Conservation (phyloP, 1,284 basidiomycete species). For the Sanghuangporus sanghuang region DNA sequence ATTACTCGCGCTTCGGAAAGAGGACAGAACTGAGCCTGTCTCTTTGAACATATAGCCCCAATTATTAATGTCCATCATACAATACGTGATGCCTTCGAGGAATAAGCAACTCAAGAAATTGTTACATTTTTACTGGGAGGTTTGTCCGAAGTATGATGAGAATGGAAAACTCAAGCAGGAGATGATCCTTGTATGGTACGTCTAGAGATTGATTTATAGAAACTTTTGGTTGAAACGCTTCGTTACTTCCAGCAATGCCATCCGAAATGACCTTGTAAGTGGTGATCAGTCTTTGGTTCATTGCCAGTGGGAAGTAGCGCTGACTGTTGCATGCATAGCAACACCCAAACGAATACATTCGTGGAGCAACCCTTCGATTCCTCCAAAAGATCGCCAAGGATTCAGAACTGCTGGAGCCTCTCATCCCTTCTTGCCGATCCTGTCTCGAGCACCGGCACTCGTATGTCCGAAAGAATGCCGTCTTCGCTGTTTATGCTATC, state of each 20-base stretch:
- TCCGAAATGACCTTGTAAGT: constrained; percentile 17
- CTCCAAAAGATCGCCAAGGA: constrained; percentile 95
- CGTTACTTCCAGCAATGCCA: constrained; percentile 11
- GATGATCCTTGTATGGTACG: constrained; percentile 98
- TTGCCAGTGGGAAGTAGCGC: background rate
- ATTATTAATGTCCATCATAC: constrained; percentile 97
- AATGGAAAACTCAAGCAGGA: constrained; percentile 98
- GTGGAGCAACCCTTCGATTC: constrained; percentile 94
- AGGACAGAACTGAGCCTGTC: background rate
- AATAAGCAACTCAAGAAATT: constrained; percentile 99
- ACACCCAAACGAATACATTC: constrained; percentile 99
- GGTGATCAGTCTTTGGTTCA: background rate
- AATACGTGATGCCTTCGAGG: constrained; percentile 92
- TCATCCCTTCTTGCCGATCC: constrained; percentile 88
- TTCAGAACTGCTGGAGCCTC: constrained; percentile 91
- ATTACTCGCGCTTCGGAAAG: background rate
- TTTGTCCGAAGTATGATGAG: constrained; percentile 98
- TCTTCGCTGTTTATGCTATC: constrained; percentile 94
- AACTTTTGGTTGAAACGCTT: background rate
- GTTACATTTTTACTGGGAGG: constrained; percentile 99
- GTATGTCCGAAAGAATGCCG: constrained; percentile 98
- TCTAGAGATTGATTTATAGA: constrained; percentile 21
- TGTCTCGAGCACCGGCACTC: constrained; percentile 98
- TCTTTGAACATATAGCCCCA: constrained; percentile 54
- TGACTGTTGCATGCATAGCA: constrained; percentile 47